A percentile compares a stretch with the other conserved stretches of the same genome.
Evolutionary conservation across 2,329 filamentous ascomycete species (phyloP).

Genomic region (Claviceps cyperi): DNA sequence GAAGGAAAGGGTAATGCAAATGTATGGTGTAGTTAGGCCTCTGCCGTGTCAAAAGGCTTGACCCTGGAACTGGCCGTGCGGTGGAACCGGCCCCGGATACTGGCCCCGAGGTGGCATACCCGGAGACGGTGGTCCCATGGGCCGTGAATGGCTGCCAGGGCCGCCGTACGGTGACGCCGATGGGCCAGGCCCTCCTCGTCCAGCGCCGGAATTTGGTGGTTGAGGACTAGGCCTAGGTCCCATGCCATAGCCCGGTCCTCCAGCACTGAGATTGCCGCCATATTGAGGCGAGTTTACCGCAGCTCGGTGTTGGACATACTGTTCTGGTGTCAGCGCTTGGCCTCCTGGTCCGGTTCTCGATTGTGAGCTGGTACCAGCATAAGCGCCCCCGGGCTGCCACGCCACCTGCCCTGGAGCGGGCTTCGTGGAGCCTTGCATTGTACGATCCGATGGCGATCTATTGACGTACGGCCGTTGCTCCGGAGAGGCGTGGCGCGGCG

Average conservation of each 20-base stretch:
- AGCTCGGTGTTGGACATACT: constrained; percentile 70
- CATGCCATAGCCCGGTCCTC: constrained; percentile 18
- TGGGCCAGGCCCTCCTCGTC: constrained; percentile 8
- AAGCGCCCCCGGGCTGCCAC: constrained; percentile 61
- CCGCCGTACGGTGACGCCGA: constrained; percentile 11
- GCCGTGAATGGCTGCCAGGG: constrained; percentile 18
- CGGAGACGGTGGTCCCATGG: constrained; percentile 15
- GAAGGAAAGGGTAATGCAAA: neutral
- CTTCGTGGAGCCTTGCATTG: constrained; percentile 34
- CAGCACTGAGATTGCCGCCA: constrained; percentile 42
- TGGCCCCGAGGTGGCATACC: constrained; percentile 18
- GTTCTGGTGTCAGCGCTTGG: constrained; percentile 56
- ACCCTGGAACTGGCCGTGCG: constrained; percentile 21
- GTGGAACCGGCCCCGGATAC: constrained; percentile 11
- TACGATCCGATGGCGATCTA: constrained; percentile 19
- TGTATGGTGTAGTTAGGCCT: neutral
- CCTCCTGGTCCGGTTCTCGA: neutral
- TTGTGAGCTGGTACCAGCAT: constrained; percentile 26
- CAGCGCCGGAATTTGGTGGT: constrained; percentile 13
- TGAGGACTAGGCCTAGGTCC: constrained; percentile 16
- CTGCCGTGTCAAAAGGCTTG: constrained; percentile 19
- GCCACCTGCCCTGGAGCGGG: constrained; percentile 50
- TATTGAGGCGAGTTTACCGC: constrained; percentile 39
- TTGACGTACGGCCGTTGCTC: constrained; percentile 10
- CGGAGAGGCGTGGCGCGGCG: constrained; percentile 20